Conservation (phyloP, 129 eudicot genomes). For the Pseudognaphalium luteoalbum region DNA sequence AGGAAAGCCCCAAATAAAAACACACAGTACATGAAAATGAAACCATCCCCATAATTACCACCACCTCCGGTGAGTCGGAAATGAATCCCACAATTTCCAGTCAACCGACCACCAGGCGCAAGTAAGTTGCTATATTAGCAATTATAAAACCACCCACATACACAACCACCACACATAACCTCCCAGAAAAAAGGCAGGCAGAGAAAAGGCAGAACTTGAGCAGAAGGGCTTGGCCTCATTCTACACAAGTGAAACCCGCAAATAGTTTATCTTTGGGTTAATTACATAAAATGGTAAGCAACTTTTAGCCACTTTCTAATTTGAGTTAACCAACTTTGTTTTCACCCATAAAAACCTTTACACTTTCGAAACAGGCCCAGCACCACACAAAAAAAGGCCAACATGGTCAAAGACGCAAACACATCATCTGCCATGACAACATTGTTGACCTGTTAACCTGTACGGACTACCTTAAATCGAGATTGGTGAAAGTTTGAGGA, state of each 20-base stretch:
- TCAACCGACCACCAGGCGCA: constrained; percentile 42
- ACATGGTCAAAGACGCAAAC: background rate
- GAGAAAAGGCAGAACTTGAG: background rate
- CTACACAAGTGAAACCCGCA: background rate
- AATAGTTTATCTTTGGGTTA: background rate
- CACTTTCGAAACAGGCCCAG: background rate
- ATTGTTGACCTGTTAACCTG: background rate
- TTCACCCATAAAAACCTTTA: background rate
- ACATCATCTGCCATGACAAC: background rate
- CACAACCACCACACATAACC: constrained; percentile 5
- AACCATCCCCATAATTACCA: background rate
- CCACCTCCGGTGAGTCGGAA: background rate
- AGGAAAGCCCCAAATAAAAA: background rate
- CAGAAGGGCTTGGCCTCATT: background rate
- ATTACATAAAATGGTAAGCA: background rate
- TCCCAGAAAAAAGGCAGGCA: background rate
- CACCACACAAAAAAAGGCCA: background rate
- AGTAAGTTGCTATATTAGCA: constrained; percentile 24
- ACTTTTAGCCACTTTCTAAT: background rate
- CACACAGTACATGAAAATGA: background rate
- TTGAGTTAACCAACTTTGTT: background rate
- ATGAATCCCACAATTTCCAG: background rate
- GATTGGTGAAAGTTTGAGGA: background rate
- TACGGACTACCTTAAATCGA: background rate
- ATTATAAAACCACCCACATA: constrained; percentile 12